Conservation (phyloP, 805 yeast genomes). For the Candida orba region DNA sequence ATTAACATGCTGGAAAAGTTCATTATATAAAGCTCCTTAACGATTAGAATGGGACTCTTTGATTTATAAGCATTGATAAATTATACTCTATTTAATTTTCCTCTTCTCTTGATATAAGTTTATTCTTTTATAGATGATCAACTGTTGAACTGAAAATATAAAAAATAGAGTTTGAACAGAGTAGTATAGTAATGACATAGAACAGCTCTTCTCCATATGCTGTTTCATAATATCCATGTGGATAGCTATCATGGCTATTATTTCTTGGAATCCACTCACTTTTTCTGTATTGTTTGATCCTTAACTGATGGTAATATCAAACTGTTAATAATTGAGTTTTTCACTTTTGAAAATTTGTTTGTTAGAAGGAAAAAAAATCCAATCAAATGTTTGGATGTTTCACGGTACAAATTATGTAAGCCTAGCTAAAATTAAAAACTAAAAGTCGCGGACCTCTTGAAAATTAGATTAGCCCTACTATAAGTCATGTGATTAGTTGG, state of each 20-base stretch:
- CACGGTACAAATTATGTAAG: background rate
- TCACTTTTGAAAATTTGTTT: conserved; percentile 23
- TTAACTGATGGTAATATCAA: conserved; percentile 11
- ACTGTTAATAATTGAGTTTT: conserved; percentile 16
- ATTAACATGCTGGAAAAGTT: no score
- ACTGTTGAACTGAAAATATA: no score
- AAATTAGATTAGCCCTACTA: no score
- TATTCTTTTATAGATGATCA: no score
- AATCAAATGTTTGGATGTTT: conserved; percentile 14
- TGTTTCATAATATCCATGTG: background rate
- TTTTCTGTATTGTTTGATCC: conserved; percentile 22
- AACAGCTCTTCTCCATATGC: background rate
- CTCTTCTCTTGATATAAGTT: no score
- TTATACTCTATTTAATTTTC: no score
- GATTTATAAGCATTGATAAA: no score
- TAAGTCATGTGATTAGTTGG: no score
- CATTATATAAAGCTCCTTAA: no score
- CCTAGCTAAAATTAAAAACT: conserved; percentile 1
- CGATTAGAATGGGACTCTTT: no score
- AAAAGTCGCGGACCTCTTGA: background rate
- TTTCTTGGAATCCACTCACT: conserved; percentile 17
- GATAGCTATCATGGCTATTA: background rate
- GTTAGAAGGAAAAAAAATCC: conserved; percentile 2
- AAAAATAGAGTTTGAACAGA: no score
- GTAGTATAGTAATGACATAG: background rate